phyloP scores from a whole-genome alignment of 768 basidiomycete genomes.

The Thelephora ganbajun region DNA sequence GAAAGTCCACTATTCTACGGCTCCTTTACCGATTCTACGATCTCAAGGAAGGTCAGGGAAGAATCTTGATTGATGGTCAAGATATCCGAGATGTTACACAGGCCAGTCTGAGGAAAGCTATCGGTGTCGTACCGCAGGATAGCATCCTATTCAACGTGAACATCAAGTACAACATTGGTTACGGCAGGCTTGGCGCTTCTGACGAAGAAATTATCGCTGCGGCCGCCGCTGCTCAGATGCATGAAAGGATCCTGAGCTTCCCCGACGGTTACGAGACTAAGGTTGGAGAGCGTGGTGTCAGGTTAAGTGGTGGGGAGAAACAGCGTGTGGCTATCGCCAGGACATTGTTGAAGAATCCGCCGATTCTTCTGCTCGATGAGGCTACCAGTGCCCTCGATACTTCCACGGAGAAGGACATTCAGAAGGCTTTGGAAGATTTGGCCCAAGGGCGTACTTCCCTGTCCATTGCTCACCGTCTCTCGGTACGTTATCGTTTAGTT shows the following conservation, averaged over 20 bases:
- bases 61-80: constrained; percentile 74
- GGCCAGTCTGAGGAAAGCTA: constrained; percentile 58
- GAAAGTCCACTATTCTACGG: constrained; percentile 78
- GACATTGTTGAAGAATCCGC: constrained; percentile 77
- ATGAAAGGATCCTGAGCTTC: constrained; percentile 74
- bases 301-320: constrained; percentile 81
- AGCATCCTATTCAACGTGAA: constrained; percentile 58
- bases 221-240: constrained; percentile 75
- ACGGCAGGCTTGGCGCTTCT: constrained; percentile 63
- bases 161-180: constrained; percentile 65
- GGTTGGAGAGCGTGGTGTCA: constrained; percentile 81
- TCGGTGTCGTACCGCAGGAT: constrained; percentile 89
- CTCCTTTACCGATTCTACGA: constrained; percentile 91
- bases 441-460: constrained; percentile 59
- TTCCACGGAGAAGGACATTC: constrained; percentile 81
- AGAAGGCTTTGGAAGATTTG: constrained; percentile 73
- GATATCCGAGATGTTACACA: constrained; percentile 86
- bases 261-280: constrained; percentile 79
- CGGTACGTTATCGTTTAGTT: constrained; percentile 30
- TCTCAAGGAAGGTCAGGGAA: constrained; percentile 59
- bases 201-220: constrained; percentile 67
- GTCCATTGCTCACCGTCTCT: constrained; percentile 70
- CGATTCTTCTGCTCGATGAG: constrained; percentile 66
- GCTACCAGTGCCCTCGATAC: constrained; percentile 82
- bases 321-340: constrained; percentile 82